phyloP scores from a whole-genome alignment of 2,329 filamentous ascomycete genomes.

The Alternaria rosae region DNA sequence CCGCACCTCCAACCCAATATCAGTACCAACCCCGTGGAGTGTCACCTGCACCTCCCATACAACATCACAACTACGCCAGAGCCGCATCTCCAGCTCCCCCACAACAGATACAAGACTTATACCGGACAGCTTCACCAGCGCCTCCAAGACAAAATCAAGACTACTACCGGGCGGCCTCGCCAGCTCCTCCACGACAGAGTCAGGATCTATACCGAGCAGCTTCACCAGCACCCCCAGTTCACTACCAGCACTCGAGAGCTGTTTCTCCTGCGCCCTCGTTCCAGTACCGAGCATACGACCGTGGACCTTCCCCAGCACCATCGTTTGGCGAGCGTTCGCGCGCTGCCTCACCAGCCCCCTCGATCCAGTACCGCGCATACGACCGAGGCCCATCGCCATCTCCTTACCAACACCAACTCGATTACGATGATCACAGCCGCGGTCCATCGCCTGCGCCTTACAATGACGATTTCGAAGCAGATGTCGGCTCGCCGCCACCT shows the following conservation, averaged over 20 bases:
- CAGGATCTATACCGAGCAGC: slow-evolving; percentile 20
- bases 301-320: slow-evolving; percentile 42
- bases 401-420: slow-evolving; percentile 39
- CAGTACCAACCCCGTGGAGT: slow-evolving; percentile 21
- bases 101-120: slow-evolving; percentile 29
- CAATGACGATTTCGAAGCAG: slow-evolving; percentile 32
- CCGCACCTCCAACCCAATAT: slow-evolving; percentile 33
- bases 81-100: slow-evolving; percentile 42
- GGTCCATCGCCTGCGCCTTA: slow-evolving; percentile 43
- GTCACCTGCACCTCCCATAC: slow-evolving; percentile 42
- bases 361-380: slow-evolving; percentile 45
- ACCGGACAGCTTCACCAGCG: slow-evolving; percentile 33
- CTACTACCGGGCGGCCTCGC: slow-evolving; percentile 31
- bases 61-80: slow-evolving; percentile 31
- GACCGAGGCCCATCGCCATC: slow-evolving; percentile 53
- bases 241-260: slow-evolving; percentile 41
- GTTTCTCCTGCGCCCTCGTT: slow-evolving; percentile 39
- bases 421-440: slow-evolving; percentile 21
- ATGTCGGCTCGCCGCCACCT: slow-evolving; percentile 72
- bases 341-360: slow-evolving; percentile 43
- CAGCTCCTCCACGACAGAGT: slow-evolving; percentile 22
- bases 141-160: slow-evolving; percentile 2
- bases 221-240: slow-evolving; percentile 37
- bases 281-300: slow-evolving; percentile 31
- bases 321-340: slow-evolving; percentile 38